Evolutionary conservation across 2,329 filamentous ascomycete genomes (phyloP), one percentile per base, ranked within the genome.

Genomic region (Diaporthe caulivora): DNA sequence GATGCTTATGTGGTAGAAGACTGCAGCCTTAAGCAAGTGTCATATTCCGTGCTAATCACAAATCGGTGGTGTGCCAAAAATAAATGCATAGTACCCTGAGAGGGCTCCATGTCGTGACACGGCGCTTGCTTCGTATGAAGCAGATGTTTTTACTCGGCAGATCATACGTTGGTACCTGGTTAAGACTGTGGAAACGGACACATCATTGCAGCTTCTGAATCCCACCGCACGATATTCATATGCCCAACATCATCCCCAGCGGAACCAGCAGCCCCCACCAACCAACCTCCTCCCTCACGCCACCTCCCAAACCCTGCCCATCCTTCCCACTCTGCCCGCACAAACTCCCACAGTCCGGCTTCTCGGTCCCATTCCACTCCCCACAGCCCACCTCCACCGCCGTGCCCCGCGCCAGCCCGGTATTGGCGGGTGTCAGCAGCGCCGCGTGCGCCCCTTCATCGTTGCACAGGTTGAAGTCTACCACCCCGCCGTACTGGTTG

Each of bases 391-490:
- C 68, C 53, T 17, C 18, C 17, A 44, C 44, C 29, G 68, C 68
- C 40, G 68, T 70, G 40, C 68, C 68, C 42, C 42, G 5, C 54
- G 53, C 68, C 54, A 70, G 53, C 24, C 68, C 68, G 13, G n/a
- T 40, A 3, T 21, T 18, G 2, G 68, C 68, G 13, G 68, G 68
- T 18, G 68, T 34, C 37, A 70, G 54, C 68, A 70, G 42, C 40
- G 68, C 68, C 42, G 68, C 68, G 55, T 70, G 68, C n/a, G 68
- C 68, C 26, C 68, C 68, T 24, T 70, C 68, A 40, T 70, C 68
- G n/a, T 70, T 70, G 53, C 68, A 70, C 24, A 70, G 68, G 53
- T 70, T 70, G 40, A 70, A 70, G 54, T 70, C 68, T 26, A 70
- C 68, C 37, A 60, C 54, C 21, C 53, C 68, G 18, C 68, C 68